Conservation (phyloP, 495 filamentous ascomycete genomes). For the Neurospora sp. region DNA sequence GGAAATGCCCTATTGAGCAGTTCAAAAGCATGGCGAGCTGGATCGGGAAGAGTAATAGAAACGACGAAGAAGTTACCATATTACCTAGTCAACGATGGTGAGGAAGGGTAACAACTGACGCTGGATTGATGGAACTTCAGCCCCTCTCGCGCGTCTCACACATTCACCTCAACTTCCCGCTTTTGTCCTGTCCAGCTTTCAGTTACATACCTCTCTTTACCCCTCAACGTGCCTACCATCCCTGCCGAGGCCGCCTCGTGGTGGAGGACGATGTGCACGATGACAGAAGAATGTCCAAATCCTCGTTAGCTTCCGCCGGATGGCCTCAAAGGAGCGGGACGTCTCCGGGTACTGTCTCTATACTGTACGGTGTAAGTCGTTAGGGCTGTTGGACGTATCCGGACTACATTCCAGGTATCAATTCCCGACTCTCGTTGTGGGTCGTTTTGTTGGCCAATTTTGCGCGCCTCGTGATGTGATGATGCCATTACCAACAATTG, state of each 20-base stretch:
- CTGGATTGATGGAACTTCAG: not conserved
- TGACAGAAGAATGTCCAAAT: not conserved
- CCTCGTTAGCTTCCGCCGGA: not conserved
- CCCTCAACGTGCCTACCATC: not conserved
- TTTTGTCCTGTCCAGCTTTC: not conserved
- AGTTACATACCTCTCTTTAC: not conserved
- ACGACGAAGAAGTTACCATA: not conserved
- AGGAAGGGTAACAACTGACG: not conserved
- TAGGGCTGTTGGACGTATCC: not conserved
- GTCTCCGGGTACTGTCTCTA: not conserved
- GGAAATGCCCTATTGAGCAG: not conserved
- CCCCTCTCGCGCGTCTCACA: not conserved
- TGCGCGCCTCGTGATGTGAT: conserved; percentile 5
- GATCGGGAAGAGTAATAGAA: not conserved
- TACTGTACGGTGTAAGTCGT: not conserved
- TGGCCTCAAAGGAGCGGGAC: not conserved
- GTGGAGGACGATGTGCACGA: not conserved
- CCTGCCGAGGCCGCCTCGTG: not conserved
- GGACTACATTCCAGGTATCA: too few species aligned
- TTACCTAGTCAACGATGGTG: not conserved
- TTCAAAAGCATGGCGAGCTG: not conserved
- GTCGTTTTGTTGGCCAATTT: not conserved
- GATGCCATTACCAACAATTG: too few species aligned
- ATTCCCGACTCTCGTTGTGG: not conserved
- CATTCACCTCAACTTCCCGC: not conserved